Base-by-base conservation (phyloP, 2,329 filamentous ascomycete species). In the Venturia aucupariae region DNA sequence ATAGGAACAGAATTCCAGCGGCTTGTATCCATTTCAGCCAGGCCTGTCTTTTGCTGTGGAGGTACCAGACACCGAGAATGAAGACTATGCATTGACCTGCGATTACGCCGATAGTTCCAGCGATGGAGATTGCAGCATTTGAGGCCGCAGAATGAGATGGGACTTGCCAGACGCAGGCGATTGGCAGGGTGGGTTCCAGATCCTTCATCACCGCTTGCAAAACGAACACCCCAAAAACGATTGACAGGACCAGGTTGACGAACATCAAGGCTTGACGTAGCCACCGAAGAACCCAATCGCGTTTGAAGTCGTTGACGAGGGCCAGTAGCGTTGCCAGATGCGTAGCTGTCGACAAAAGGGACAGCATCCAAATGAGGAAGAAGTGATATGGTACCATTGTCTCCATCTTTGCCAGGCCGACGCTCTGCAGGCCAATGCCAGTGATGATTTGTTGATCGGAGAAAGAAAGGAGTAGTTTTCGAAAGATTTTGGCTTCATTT, bases 301-400 rank as follows among this genome's bases (percentile, higher is more conserved):
- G 76, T 67, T 83, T 84, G 75, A 87, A 87, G 70, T 88, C 85
- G 70, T 83, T 82, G 1, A 86, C 83, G 41, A 89, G 79, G 0
- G 84, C 84, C n/a, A 89, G 78, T 19, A 89, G 75, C 0, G 85
- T 84, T 4, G 84, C 80, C 65, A 87, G 85, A 72, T 89, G 86
- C 2, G 86, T 87, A 0, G 84, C 83, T 67, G 84, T 87, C 19
- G 84, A 84, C 8, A 89, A 77, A 15, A 87, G 74, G 0, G 84
- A 84, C 1, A 89, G 76, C 76, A 88, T 86, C 86, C 86, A 89
- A 68, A 89, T 82, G 64, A 88, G 80, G 76, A 88, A 88, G 76
- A 89, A 88, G 74, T 89, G 86, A 71, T 89, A 89, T 0, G 85
- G 81, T 0, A 86, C 80, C 71, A 89, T 81, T 5, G 77, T 77